Percentiles rank a stretch among this genome's conserved stretches.
These are phyloP conservation scores for Cadophora gregata DNA, from an alignment of 2,329 filamentous ascomycete species.

Conservation along the genomic window DNA sequence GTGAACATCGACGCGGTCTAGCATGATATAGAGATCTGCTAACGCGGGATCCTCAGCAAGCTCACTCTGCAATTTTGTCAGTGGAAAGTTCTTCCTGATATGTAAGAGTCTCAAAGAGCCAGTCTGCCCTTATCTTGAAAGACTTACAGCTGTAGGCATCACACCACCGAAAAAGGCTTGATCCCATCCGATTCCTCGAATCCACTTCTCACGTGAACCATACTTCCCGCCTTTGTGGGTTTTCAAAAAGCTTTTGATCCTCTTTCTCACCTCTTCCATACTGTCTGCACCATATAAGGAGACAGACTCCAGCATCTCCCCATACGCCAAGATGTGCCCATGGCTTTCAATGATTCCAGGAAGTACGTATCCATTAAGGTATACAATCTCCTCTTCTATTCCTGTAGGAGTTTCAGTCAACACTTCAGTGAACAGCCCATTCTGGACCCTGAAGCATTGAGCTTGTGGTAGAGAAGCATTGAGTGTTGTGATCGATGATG, in stretches of 20 bases:
- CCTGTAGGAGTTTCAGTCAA: conserved; percentile 44
- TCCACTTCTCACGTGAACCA: conserved; percentile 59
- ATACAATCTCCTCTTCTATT: conserved; percentile 41
- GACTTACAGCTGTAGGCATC: conserved; percentile 63
- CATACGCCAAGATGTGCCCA: conserved; percentile 70
- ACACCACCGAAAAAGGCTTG: conserved; percentile 64
- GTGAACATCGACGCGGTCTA: conserved; percentile 73
- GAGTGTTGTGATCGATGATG: conserved; percentile 52
- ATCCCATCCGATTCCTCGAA: conserved; percentile 74
- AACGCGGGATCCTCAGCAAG: conserved; percentile 59
- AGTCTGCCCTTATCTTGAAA: neutral
- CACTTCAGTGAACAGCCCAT: conserved; percentile 58
- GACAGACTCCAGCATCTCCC: conserved; percentile 70
- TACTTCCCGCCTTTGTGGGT: conserved; percentile 57
- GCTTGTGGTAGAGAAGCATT: conserved; percentile 47
- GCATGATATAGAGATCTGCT: conserved; percentile 66
- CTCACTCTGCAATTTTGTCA: conserved; percentile 50
- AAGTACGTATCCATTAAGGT: conserved; percentile 59
- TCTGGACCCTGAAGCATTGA: conserved; percentile 61
- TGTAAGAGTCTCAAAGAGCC: conserved; percentile 48
- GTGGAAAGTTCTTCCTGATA: conserved; percentile 47
- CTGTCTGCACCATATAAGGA: conserved; percentile 65
- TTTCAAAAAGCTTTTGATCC: conserved; percentile 58
- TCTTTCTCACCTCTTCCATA: conserved; percentile 58
- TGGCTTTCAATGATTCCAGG: conserved; percentile 76